Evolutionary conservation across 1,139 yeast genomes (phyloP), one percentile per base, ranked within the genome.

Genomic region (Candida frijolesensis): DNA sequence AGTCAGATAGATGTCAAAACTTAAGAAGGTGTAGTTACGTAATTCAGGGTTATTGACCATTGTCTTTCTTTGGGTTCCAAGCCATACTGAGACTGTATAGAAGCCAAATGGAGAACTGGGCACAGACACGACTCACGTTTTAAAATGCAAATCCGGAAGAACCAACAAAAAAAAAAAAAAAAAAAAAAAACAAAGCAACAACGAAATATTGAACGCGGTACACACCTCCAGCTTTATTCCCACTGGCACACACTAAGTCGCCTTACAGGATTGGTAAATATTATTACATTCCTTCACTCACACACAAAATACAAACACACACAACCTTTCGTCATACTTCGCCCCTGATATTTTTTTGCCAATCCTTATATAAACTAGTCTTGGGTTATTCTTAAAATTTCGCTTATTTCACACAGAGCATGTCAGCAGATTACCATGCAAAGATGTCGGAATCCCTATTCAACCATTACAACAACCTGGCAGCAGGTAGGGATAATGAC

Each of bases 351-450:
- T 8, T 32, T 32, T 32, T 32, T 32, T n/a, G 8, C 11, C 14
- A 12, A 32, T 32, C 7, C 15, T 30, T 30, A 30, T 30, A 30
- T n/a, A 30, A 12, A 30, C 34, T 2, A 27, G 34, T 30, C 14
- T 11, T 30, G 8, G 14, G 4, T 11, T 11, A n/a, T 30, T 7
- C 14, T 27, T 27, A n/a, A 30, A 10, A 9, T 30, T 12, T 37
- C 4, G 16, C 14, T 7, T 37, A 37, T 39, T 39, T 10, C 7
- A 12, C 19, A 12, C 35, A 25, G 25, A 41, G 8, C 38, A 44
- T 44, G 46, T 48, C 55, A 15, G 52, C 52, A 4, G 48, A 50
- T 12, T 52, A 52, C 40, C 55, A 52, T 44, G 53, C 53, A 12
- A 52, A 52, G 30, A 35, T 52, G 42, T 42, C 51, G 10, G 46